Evolutionary conservation across 1,284 basidiomycete genomes (phyloP).

Genomic region (Marasmius sp.): DNA sequence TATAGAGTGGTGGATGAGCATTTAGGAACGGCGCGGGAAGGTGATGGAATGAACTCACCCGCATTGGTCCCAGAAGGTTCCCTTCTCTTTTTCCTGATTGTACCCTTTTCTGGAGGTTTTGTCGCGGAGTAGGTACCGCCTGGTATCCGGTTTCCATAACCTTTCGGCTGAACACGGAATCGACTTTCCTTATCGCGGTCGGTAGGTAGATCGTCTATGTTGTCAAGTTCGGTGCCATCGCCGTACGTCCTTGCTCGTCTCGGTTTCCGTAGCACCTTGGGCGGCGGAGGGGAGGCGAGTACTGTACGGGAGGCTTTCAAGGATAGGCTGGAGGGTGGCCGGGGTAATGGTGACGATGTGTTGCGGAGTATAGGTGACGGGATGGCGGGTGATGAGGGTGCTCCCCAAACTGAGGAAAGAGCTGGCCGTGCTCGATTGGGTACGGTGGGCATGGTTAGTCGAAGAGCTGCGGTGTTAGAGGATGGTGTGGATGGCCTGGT

Average conservation of each 20-base stretch:
- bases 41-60: constrained; percentile 35
- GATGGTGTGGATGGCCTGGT: constrained; percentile 76
- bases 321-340: constrained; percentile 51
- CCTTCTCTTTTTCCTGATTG: constrained; percentile 50
- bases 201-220: constrained; percentile 86
- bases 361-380: constrained; percentile 40
- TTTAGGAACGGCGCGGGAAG: constrained; percentile 5
- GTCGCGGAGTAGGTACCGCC: constrained; percentile 45
- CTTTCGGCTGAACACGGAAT: constrained; percentile 70
- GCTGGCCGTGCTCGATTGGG: constrained; percentile 71
- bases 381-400: constrained; percentile 33
- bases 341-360: constrained; percentile 56
- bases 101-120: constrained; percentile 51
- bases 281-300: constrained; percentile 41
- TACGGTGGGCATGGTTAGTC: constrained; percentile 80
- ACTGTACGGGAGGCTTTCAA: constrained; percentile 29
- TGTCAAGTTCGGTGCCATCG: constrained; percentile 92
- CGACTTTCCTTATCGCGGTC: constrained; percentile 79
- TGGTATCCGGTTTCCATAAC: constrained; percentile 58
- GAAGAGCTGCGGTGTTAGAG: constrained; percentile 67
- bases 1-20: constrained; percentile 19
- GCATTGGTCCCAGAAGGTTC: constrained; percentile 35
- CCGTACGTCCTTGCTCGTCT: constrained; percentile 77
- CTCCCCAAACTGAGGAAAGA: constrained; percentile 69
- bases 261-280: constrained; percentile 72